Evolutionary conservation across 169 alveolate species (phyloP).

Genomic region (Cytauxzoon felis): DNA sequence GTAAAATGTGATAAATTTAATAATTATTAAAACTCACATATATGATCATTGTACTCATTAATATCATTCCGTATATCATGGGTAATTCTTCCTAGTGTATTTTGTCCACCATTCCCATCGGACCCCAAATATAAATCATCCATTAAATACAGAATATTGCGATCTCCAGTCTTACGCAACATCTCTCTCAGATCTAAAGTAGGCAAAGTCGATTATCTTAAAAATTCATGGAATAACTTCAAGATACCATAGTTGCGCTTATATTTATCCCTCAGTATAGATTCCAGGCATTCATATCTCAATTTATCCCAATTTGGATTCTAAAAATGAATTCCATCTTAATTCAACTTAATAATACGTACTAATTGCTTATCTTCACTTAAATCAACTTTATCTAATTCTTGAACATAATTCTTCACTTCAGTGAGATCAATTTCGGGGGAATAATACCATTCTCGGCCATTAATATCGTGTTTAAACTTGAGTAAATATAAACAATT

Average conservation of each 20-base stretch:
- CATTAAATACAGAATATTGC: conserved; percentile 9
- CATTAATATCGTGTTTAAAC: conserved; percentile 1
- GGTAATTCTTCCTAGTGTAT: conserved; percentile 64
- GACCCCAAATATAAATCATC: conserved; percentile 53
- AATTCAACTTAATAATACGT: too few relatives aligned
- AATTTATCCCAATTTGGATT: conserved; percentile 59
- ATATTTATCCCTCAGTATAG: conserved; percentile 63
- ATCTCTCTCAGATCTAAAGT: conserved; percentile 5
- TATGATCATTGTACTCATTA: conserved; percentile 18
- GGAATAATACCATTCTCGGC: not conserved
- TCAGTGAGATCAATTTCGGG: not conserved
- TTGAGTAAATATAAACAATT: conserved; percentile 24
- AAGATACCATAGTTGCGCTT: conserved; percentile 43
- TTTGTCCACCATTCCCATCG: conserved; percentile 64
- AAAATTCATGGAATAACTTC: too few relatives aligned
- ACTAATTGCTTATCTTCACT: conserved; percentile 9
- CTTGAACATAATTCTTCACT: not conserved
- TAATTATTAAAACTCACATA: not conserved
- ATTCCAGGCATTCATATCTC: conserved; percentile 60
- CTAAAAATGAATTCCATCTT: conserved; percentile 23
- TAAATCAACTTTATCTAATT: not conserved
- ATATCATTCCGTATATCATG: conserved; percentile 63
- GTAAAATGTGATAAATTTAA: too few relatives aligned
- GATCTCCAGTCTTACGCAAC: conserved; percentile 31
- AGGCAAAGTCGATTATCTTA: too few relatives aligned